Conservation (phyloP, 2,329 filamentous ascomycete genomes). For the Xylariaceae sp. region DNA sequence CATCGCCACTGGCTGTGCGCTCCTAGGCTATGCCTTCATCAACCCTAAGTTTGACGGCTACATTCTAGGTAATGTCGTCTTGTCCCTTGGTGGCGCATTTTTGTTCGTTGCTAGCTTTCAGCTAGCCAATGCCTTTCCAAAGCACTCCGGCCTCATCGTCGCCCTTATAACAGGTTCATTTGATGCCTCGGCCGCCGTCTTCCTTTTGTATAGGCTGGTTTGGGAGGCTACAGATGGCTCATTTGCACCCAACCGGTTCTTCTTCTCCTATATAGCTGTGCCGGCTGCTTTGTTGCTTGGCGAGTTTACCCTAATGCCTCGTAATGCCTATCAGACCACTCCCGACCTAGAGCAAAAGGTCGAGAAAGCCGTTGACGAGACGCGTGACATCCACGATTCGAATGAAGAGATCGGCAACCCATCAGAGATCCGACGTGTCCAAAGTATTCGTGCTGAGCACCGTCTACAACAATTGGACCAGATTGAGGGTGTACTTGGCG, state of each 20-base stretch:
- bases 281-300: slow-evolving; percentile 35
- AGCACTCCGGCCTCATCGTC: slow-evolving; percentile 53
- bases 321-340: slow-evolving; percentile 36
- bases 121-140: slow-evolving; percentile 59
- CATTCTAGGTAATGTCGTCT: slow-evolving; percentile 52
- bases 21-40: slow-evolving; percentile 54
- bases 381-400: slow-evolving; percentile 45
- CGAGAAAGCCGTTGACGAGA: slow-evolving; percentile 34
- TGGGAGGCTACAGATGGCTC: slow-evolving; percentile 42
- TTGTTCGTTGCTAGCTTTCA: slow-evolving; percentile 62
- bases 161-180: slow-evolving; percentile 59
- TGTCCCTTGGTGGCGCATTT: slow-evolving; percentile 58
- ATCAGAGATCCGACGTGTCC: slow-evolving; percentile 40
- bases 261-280: slow-evolving; percentile 36
- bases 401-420: slow-evolving; percentile 48
- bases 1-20: slow-evolving; percentile 51
- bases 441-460: slow-evolving; percentile 41
- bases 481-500: slow-evolving; percentile 59
- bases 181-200: slow-evolving; percentile 58
- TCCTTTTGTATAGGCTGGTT: slow-evolving; percentile 52
- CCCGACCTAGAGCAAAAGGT: slow-evolving; percentile 38
- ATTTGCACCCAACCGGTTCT: slow-evolving; percentile 37
- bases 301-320: slow-evolving; percentile 39
- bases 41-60: slow-evolving; percentile 55
- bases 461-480: slow-evolving; percentile 55